Conservation (phyloP, 2,329 filamentous ascomycete species). For the Ceratocystis colombiana region DNA sequence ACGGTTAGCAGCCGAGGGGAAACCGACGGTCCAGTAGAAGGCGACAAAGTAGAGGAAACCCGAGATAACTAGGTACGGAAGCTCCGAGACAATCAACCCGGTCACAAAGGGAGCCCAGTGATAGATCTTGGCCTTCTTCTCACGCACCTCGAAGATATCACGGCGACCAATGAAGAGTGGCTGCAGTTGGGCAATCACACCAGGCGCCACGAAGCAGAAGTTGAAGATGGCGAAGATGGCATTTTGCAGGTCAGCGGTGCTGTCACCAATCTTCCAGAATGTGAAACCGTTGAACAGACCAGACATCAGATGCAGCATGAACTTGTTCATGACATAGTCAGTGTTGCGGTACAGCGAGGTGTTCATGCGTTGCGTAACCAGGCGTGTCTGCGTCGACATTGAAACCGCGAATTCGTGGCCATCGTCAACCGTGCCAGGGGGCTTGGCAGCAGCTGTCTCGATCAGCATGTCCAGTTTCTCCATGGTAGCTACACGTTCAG, state of each 20-base stretch:
- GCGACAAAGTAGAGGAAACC: constrained; percentile 56
- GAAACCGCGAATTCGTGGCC: constrained; percentile 64
- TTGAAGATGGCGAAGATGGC: constrained; percentile 52
- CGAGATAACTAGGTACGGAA: constrained; percentile 58
- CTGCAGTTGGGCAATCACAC: constrained; percentile 49
- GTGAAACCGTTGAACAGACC: constrained; percentile 53
- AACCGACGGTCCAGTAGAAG: constrained; percentile 44
- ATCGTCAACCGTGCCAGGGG: constrained; percentile 36
- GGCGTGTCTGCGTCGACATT: constrained; percentile 51
- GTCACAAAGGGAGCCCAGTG: constrained; percentile 56
- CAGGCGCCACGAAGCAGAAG: constrained; percentile 52
- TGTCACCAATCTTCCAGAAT: constrained; percentile 49
- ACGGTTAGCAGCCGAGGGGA: constrained; percentile 37
- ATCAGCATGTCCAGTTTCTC: constrained; percentile 56
- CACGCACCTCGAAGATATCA: constrained; percentile 48
- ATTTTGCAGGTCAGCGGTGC: constrained; percentile 43
- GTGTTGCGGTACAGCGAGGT: constrained; percentile 55
- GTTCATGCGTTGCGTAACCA: constrained; percentile 55
- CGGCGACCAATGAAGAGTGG: constrained; percentile 48
- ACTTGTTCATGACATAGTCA: constrained; percentile 56
- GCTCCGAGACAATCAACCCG: constrained; percentile 55
- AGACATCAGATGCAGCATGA: constrained; percentile 45
- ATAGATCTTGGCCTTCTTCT: constrained; percentile 53
- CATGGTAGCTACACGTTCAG: constrained; percentile 46
- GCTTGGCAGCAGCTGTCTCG: constrained; percentile 41